Conservation (phyloP, 2,329 filamentous ascomycete genomes). For the Neofusicoccum cordaticola region DNA sequence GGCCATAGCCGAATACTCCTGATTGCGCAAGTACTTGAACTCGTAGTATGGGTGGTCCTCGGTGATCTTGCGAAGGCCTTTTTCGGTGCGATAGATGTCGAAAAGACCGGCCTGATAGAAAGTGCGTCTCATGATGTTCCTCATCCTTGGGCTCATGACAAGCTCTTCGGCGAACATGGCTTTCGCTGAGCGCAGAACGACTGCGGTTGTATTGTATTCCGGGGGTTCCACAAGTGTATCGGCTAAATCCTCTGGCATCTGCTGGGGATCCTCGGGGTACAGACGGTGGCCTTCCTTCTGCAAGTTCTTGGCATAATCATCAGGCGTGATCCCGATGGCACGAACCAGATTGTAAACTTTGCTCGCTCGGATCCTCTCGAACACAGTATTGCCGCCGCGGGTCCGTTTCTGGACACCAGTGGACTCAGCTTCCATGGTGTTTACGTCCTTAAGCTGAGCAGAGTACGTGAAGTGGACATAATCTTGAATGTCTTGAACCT, state of each 20-base stretch:
- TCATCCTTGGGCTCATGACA: constrained; percentile 80
- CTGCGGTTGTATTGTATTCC: constrained; percentile 71
- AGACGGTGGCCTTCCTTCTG: constrained; percentile 74
- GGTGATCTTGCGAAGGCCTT: constrained; percentile 88
- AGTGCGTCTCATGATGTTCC: constrained; percentile 77
- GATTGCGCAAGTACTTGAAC: constrained; percentile 92
- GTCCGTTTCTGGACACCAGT: constrained; percentile 72
- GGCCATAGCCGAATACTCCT: constrained; percentile 78
- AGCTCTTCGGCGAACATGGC: constrained; percentile 90
- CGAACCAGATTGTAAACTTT: constrained; percentile 79
- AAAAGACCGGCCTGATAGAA: constrained; percentile 83
- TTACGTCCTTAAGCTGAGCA: constrained; percentile 76
- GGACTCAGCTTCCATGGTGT: constrained; percentile 58
- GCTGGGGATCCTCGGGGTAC: constrained; percentile 78
- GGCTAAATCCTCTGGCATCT: constrained; percentile 80
- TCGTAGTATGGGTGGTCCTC: constrained; percentile 96
- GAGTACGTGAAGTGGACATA: constrained; percentile 95
- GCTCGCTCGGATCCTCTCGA: constrained; percentile 78
- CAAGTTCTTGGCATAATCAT: constrained; percentile 84
- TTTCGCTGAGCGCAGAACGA: constrained; percentile 75
- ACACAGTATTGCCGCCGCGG: constrained; percentile 75
- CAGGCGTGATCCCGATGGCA: constrained; percentile 85
- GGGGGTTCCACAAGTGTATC: constrained; percentile 70
- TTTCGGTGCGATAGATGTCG: constrained; percentile 87
- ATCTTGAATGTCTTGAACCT: constrained; percentile 93